Base-by-base conservation (phyloP, 768 basidiomycete genomes). In the Boletus coccyginus region DNA sequence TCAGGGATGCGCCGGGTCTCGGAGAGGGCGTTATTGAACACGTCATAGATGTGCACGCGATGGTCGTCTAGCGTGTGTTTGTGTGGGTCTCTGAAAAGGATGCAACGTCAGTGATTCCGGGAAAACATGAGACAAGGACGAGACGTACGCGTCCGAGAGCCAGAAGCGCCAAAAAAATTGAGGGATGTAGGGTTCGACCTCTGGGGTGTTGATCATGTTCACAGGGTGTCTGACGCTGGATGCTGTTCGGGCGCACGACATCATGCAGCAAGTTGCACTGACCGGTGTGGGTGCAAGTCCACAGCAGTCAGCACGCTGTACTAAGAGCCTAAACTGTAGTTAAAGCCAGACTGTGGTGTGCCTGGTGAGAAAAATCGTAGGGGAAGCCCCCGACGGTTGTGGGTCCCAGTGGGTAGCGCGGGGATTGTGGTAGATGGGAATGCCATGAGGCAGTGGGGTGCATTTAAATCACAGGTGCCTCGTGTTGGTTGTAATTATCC, bases 21-120 rank as follows among this genome's bases (percentile, higher is more conserved):
- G 24, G 71, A 69, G 27, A 85, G 72, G 12, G 73, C 69, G 60
- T 83, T 81, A 32, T 80, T 70, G 58, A 80, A 82, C 8, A 81
- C 74, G 57, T 84, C 76, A 58, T 83, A 84, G 3, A 77, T 62
- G 60, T 84, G 82, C 33, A 85, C 61, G 32, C 81, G 71, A 62
- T 62, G 77, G 64, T 59, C 73, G 59, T 56, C 73, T 58, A 62
- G 50, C 57, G 66, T 62, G 64, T 66, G 66, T 43, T 66, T 73
- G 35, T 52, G 64, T n/a, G 62, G 57, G 52, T 67, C 67, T n/a
- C 70, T 71, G 53, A 2, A 35, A 27, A 8, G 42, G 32, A 13
- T 32, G 11, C 27, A 3, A 38, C 7, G 43, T 16, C 24, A 16
- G 44, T 17, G 19, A 11, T 16, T 12, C 10, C n/a, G 2, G 7